A percentile compares a stretch with the other conserved stretches of the same genome.
These are phyloP conservation scores for Cryptosporidium ryanae DNA, from an alignment of 169 alveolate genomes.

Conservation along the genomic window DNA sequence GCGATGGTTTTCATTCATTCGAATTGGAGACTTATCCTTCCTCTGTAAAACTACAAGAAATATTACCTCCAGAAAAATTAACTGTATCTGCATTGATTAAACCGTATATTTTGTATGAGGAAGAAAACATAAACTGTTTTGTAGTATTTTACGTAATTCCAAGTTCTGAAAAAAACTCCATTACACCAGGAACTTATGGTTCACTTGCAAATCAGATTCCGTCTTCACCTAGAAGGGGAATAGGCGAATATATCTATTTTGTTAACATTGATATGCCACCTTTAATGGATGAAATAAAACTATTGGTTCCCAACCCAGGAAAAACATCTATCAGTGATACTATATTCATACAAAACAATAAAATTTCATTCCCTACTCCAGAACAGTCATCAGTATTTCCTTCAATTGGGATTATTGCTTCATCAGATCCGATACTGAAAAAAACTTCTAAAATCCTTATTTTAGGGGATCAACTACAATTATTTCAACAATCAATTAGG, in stretches of 20 bases:
- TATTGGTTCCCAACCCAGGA: conserved; percentile 52
- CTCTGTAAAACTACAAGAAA: not conserved
- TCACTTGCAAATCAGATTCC: conserved; percentile 69
- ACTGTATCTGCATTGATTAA: conserved; percentile 56
- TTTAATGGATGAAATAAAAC: conserved; percentile 17
- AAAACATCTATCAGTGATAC: conserved; percentile 58
- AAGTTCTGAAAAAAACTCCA: not conserved
- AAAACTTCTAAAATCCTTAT: conserved; percentile 44
- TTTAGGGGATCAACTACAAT: conserved; percentile 58
- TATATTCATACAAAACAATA: conserved; percentile 18
- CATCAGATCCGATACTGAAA: conserved; percentile 53
- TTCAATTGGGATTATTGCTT: conserved; percentile 43
- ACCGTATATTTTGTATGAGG: conserved; percentile 30
- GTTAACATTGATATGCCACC: conserved; percentile 73
- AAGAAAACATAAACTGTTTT: conserved; percentile 51
- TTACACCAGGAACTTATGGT: conserved; percentile 30
- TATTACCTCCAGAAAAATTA: conserved; percentile 51
- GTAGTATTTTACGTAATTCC: conserved; percentile 56
- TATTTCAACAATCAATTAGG: conserved; percentile 65
- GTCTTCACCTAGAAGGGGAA: conserved; percentile 27
- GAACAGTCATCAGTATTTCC: conserved; percentile 64
- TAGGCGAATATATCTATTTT: conserved; percentile 45
- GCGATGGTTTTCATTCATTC: conserved; percentile 38
- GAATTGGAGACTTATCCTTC: conserved; percentile 45
- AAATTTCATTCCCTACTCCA: conserved; percentile 47